phyloP scores from a whole-genome alignment of 2,329 filamentous ascomycete genomes.

The Fusarium sp. region DNA sequence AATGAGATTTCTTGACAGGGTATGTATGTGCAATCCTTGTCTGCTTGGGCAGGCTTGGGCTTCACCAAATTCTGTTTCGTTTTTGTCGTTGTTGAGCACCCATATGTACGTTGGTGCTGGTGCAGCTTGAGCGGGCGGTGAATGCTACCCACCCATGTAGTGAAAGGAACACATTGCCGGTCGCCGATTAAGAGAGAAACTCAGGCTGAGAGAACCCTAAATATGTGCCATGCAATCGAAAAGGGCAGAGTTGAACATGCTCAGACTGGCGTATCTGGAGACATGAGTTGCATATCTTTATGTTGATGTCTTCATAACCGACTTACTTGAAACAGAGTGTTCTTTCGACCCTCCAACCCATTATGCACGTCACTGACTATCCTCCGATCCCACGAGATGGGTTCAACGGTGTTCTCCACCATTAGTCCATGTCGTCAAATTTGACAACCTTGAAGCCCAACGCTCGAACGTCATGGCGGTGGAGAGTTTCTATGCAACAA shows the following conservation, averaged over 20 bases:
- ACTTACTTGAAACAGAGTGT: neutral
- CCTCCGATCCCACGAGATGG: conserved; percentile 4
- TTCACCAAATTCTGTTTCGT: conserved; percentile 13
- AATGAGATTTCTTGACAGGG: conserved; percentile 7
- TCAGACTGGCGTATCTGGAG: neutral
- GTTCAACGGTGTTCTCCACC: conserved; percentile 22
- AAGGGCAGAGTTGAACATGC: neutral
- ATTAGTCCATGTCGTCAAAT: conserved; percentile 1
- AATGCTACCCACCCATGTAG: conserved; percentile 2
- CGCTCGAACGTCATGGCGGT: conserved; percentile 19
- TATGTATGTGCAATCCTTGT: conserved; percentile 5
- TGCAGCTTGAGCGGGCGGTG: conserved; percentile 22
- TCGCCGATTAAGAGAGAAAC: neutral
- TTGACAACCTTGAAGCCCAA: conserved; percentile 11
- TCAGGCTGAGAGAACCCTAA: neutral
- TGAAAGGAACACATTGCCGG: neutral
- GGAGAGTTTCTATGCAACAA: conserved; percentile 23
- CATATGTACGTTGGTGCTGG: conserved; percentile 9
- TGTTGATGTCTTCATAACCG: neutral
- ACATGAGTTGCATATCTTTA: neutral
- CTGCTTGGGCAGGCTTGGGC: conserved; percentile 5
- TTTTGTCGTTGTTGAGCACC: conserved; percentile 7
- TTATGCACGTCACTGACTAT: conserved; percentile 18
- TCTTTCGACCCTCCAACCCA: neutral
- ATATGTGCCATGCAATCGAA: neutral